Conservation (phyloP, 1,284 basidiomycete genomes). For the Phellopilus nigrolimitatus region DNA sequence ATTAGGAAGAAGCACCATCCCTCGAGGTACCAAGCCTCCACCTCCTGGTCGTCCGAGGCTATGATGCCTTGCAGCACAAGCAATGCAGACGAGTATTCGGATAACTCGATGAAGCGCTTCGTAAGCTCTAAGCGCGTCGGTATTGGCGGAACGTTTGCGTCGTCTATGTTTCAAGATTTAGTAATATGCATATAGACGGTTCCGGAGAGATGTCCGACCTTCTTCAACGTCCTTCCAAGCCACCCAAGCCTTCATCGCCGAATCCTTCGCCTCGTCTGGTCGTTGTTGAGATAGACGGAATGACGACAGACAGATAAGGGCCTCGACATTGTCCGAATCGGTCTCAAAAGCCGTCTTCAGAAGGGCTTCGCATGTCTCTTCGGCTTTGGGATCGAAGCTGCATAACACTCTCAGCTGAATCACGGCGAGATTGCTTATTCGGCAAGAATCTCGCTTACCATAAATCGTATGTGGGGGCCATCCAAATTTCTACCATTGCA, state of each 20-base stretch:
- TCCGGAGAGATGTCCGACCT: slow-evolving; percentile 39
- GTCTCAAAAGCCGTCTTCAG: slow-evolving; percentile 69
- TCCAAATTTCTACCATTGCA: slow-evolving; percentile 94
- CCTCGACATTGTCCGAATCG: slow-evolving; percentile 76
- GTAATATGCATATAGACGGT: background rate
- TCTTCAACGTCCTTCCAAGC: slow-evolving; percentile 72
- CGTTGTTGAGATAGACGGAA: slow-evolving; percentile 87
- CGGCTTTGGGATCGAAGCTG: slow-evolving; percentile 79
- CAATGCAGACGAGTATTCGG: slow-evolving; percentile 66
- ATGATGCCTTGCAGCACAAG: slow-evolving; percentile 78
- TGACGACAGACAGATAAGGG: slow-evolving; percentile 78
- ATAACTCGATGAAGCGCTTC: slow-evolving; percentile 82
- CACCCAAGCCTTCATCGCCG: slow-evolving; percentile 66
- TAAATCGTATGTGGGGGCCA: slow-evolving; percentile 83
- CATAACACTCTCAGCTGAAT: background rate
- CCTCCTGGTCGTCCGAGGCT: slow-evolving; percentile 80
- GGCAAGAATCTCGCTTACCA: slow-evolving; percentile 52
- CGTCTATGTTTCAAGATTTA: slow-evolving; percentile 42
- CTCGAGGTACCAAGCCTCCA: slow-evolving; percentile 93
- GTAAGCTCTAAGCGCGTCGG: slow-evolving; percentile 70
- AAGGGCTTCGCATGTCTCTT: slow-evolving; percentile 76
- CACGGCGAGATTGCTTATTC: background rate
- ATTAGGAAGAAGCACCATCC: slow-evolving; percentile 90
- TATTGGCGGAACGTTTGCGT: slow-evolving; percentile 69
- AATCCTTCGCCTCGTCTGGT: slow-evolving; percentile 74